Percentiles rank a stretch among this genome's conserved stretches.
Evolutionary conservation across 1,139 yeast genomes (phyloP).

Genomic region (Nakaseomyces sp.): DNA sequence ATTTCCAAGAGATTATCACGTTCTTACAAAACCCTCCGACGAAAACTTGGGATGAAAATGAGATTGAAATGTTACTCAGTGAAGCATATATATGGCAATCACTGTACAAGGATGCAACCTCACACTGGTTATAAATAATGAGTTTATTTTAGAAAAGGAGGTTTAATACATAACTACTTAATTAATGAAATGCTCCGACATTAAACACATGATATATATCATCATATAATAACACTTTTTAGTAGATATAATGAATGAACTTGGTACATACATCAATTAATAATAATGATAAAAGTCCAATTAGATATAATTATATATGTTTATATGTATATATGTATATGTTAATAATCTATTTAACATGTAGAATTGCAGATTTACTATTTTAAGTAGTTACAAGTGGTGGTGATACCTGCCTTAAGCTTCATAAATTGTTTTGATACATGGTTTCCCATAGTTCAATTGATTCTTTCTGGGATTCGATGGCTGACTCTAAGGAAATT

Average conservation of each 20-base stretch:
- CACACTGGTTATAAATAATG: slow-evolving; percentile 44
- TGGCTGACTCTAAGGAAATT: slow-evolving; percentile 79
- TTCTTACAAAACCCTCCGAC: slow-evolving; percentile 89
- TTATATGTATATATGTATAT: too few relatives aligned
- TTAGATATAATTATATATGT: too few relatives aligned
- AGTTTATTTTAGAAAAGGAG: background rate
- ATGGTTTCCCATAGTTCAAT: slow-evolving; percentile 95
- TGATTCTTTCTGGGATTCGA: slow-evolving; percentile 89
- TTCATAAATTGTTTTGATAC: slow-evolving; percentile 34
- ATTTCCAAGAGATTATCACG: slow-evolving; percentile 87
- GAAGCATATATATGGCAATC: slow-evolving; percentile 98
- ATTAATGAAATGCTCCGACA: background rate
- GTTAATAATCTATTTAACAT: too few relatives aligned
- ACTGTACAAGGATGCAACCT: slow-evolving; percentile 77
- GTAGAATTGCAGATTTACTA: too few relatives aligned
- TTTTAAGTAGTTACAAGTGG: too few relatives aligned
- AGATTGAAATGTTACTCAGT: slow-evolving; percentile 81
- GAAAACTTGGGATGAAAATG: slow-evolving; percentile 74
- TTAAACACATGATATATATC: background rate
- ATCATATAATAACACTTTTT: background rate
- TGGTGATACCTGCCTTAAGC: too few relatives aligned
- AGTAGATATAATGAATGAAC: background rate
- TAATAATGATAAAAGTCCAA: too few relatives aligned
- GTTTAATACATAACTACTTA: background rate
- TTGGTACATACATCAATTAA: background rate